Base-by-base conservation (phyloP, 139 green algal genomes). In the Picochlorum sp. region DNA sequence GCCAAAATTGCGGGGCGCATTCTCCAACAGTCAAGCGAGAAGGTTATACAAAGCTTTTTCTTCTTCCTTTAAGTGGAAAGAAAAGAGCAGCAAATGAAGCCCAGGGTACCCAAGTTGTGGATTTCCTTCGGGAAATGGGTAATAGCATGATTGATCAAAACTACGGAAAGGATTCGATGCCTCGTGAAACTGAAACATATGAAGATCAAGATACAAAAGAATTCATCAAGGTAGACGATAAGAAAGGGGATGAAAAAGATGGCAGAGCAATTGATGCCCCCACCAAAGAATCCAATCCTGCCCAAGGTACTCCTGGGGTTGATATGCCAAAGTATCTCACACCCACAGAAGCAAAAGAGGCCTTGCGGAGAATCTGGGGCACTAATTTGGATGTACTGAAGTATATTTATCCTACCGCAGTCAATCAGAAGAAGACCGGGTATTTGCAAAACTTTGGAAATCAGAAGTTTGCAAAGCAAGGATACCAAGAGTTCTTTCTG, bases 401-500 rank as follows among this genome's bases (percentile, higher is more conserved):
- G 10, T 74, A 81, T 47, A 72, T 96, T 12, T 94, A 74, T 35
- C 69, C 63, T 29, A 49, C 52, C 32, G 67, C 62, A 14, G 49
- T 65, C 28, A 53, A 55, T 57, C 22, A 61, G 44, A 18, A 63
- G 56, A 8, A 35, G 53, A 40, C 37, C 18, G 37, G 31, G 31
- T 26, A 25, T 52, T 4, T 13, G 1, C 18, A 12, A 40, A 44
- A 22, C 16, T 40, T 41, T 8, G 59, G 33, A 2, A 51, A 50
- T 10, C n/a, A 43, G 18, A 33, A 12, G 2, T 22, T 26, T 13
- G 22, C 55, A 60, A 49, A 49, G 9, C 47, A 58, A n/a, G 63
- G 64, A 33, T 85, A 83, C 70, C 45, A 59, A 7, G 77, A 87
- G 68, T 97, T 97, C 64, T 99, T 99, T 68, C 36, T 97, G 37